These are phyloP conservation scores for Infundibulicybe gibba DNA, from an alignment of 768 basidiomycete genomes.

Conservation along the genomic window DNA sequence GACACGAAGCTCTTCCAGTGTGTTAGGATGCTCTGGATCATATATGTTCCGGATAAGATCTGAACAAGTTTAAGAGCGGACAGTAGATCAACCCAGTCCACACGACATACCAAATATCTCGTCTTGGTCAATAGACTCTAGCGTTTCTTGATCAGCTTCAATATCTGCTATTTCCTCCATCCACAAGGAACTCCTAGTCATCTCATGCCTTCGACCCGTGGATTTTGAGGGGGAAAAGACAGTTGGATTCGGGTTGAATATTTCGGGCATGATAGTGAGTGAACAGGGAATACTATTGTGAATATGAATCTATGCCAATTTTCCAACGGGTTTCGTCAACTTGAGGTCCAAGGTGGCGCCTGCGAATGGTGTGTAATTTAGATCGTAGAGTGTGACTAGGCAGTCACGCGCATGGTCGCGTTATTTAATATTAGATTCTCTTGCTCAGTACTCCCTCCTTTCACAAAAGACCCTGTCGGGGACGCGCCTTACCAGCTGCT, in stretches of 20 bases:
- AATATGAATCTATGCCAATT: no score
- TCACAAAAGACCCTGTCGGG: not conserved
- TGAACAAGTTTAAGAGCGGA: constrained; percentile 22
- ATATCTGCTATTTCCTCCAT: constrained; percentile 45
- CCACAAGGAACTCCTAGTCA: constrained; percentile 57
- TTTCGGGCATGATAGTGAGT: constrained; percentile 26
- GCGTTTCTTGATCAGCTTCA: constrained; percentile 39
- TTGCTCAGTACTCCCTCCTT: constrained; percentile 1
- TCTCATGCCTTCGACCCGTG: constrained; percentile 36
- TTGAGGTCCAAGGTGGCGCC: constrained; percentile 10
- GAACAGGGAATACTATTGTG: no score
- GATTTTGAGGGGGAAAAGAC: constrained; percentile 60
- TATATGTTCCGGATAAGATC: constrained; percentile 90
- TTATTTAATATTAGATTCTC: constrained; percentile 2
- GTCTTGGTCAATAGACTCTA: constrained; percentile 81
- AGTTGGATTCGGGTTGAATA: constrained; percentile 90
- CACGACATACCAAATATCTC: constrained; percentile 79
- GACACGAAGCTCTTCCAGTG: constrained; percentile 91
- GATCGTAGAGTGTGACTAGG: constrained; percentile 2
- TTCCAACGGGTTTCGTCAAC: no score
- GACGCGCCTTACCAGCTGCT: not conserved
- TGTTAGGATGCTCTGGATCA: constrained; percentile 94
- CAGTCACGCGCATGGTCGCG: constrained; percentile 24
- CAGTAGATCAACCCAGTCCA: not conserved
- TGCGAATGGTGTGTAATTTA: constrained; percentile 7